phyloP scores from a whole-genome alignment of 2,329 filamentous ascomycete genomes.

The Fusarium sp. region DNA sequence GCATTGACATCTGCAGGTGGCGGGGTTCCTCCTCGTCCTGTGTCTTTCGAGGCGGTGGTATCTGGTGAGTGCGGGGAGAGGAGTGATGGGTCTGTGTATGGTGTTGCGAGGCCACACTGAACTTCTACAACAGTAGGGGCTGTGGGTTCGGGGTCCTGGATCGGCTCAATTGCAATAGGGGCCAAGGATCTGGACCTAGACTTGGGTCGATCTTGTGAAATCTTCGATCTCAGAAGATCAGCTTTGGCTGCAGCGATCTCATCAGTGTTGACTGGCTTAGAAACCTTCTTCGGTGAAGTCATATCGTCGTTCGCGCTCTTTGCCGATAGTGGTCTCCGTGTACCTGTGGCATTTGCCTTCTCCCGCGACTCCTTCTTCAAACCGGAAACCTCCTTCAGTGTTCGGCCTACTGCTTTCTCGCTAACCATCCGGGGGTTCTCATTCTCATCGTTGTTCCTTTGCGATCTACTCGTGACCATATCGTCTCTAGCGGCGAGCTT shows the following conservation, averaged over 20 bases:
- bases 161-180: conserved; percentile 36
- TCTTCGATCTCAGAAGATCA: conserved; percentile 48
- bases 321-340: conserved; percentile 62
- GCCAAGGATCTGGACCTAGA: conserved; percentile 44
- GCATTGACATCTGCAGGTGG: conserved; percentile 68
- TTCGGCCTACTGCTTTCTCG: conserved; percentile 54
- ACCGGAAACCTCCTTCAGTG: conserved; percentile 59
- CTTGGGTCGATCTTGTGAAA: conserved; percentile 42
- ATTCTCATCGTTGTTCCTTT: conserved; percentile 47
- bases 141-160: conserved; percentile 25
- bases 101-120: conserved; percentile 38
- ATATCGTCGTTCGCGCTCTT: conserved; percentile 72
- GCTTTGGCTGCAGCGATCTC: conserved; percentile 55
- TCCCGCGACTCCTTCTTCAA: conserved; percentile 56
- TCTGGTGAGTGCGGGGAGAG: conserved; percentile 63
- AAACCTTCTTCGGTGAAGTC: conserved; percentile 66
- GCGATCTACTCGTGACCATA: conserved; percentile 52
- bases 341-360: conserved; percentile 44
- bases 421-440: conserved; percentile 39
- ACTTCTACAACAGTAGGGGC: conserved; percentile 30
- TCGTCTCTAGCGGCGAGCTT: conserved; percentile 69
- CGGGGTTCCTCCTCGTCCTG: conserved; percentile 63
- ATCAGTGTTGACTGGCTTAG: conserved; percentile 50
- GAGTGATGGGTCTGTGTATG: conserved; percentile 54
- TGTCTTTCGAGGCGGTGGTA: conserved; percentile 51